Evolutionary conservation across 1,139 yeast species (phyloP), one percentile per base, ranked within the genome.

Genomic region (Hemisphaericaspora subhashii): DNA sequence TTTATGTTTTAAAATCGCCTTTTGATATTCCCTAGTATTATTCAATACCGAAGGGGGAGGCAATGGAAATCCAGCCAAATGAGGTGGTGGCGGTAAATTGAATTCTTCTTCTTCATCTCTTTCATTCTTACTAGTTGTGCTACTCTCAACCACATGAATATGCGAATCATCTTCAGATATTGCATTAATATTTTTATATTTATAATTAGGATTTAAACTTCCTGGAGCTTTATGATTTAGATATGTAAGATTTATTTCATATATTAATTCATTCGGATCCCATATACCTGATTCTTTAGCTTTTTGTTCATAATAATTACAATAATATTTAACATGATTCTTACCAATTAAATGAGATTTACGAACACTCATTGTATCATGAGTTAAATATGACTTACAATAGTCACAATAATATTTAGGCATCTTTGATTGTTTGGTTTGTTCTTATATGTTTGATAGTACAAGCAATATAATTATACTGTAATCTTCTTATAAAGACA

Each of bases 281-380:
- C 77, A 71, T 16, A 66, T 54, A 0, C 78, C 77, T n/a, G 68
- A 54, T 39, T 73, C 69, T 41, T 68, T 69, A 6, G 82, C 82
- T 47, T 74, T 69, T 31, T 60, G 60, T 53, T 83, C 87, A 52
- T 86, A 89, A 64, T 87, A 89, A 45, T 84, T 86, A 43, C 89
- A 81, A 43, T 86, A 87, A 43, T 78, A 73, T 49, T 78, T 75
- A 37, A 86, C 71, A 58, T 90, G 98, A 57, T 86, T 83, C 53
- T 79, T 79, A 11, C 98, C 98, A 36, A 77, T 68, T 36, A 86
- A 64, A 61, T 90, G 98, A 31, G 90, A 83, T 54, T 85, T 83
- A 32, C 96, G 68, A 38, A 89, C 97, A 64, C 95, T 85, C 57
- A 81, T 71, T 22, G 95, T 85, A 62, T 88, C 96, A 57, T 89